A percentile compares a stretch with the other conserved stretches of the same genome.
phyloP scores from a whole-genome alignment of 2,329 filamentous ascomycete species.

The Calonectria pteridis region DNA sequence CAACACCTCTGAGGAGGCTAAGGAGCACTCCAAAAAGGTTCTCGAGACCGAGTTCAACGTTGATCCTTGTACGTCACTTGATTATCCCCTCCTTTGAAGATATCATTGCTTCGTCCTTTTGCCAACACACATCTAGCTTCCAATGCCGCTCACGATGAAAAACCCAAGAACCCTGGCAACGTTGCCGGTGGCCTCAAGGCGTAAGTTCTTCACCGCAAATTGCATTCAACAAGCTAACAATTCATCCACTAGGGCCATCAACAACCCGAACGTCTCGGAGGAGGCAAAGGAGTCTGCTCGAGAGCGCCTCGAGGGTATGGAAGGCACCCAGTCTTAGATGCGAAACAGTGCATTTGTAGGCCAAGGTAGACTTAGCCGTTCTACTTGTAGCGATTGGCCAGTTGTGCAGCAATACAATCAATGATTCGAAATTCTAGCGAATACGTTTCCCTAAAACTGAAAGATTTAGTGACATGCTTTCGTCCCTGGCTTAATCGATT shows the following conservation, averaged over 20 bases:
- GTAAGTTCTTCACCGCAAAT: conserved; percentile 48
- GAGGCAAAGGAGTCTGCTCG: conserved; percentile 69
- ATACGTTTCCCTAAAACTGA: background rate
- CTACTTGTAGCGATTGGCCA: too few species aligned
- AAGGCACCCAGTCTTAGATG: conserved; percentile 5
- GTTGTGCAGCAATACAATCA: background rate
- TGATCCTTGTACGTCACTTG: conserved; percentile 48
- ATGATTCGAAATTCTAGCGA: background rate
- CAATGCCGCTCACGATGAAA: conserved; percentile 47
- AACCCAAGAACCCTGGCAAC: conserved; percentile 66
- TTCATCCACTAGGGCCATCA: conserved; percentile 56
- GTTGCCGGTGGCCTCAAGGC: conserved; percentile 65
- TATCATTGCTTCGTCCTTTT: background rate
- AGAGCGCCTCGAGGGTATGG: conserved; percentile 58
- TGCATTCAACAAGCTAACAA: conserved; percentile 22
- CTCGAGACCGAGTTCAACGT: conserved; percentile 64
- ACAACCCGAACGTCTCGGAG: conserved; percentile 68
- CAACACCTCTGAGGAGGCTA: conserved; percentile 66
- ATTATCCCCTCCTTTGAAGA: background rate
- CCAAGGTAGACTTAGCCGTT: background rate
- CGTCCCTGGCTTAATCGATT: background rate
- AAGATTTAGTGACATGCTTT: background rate
- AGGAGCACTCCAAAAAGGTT: conserved; percentile 66
- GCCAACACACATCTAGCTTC: conserved; percentile 38
- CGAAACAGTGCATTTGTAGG: background rate